These are phyloP conservation scores for Beauveria medogensis DNA, from an alignment of 2,329 filamentous ascomycete species.

Conservation along the genomic window DNA sequence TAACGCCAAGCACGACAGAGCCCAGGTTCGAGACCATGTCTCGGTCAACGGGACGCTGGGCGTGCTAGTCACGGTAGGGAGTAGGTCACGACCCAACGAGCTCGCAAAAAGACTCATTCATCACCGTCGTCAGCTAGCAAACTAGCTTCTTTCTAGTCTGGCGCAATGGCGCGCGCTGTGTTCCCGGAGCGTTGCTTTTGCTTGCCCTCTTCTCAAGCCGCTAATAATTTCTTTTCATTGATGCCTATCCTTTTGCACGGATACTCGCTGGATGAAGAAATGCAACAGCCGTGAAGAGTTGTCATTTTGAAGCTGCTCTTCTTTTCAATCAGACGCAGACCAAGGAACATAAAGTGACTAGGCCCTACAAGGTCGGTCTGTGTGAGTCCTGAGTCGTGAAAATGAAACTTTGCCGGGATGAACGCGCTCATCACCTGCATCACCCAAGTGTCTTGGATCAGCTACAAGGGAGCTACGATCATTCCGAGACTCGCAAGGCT, in stretches of 20 bases:
- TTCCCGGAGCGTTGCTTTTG: neutral
- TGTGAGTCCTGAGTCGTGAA: slow-evolving; percentile 1
- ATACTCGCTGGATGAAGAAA: neutral
- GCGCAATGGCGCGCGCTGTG: neutral
- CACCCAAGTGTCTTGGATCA: slow-evolving; percentile 6
- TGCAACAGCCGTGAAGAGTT: neutral
- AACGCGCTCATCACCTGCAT: neutral
- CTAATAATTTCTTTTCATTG: neutral
- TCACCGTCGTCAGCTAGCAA: neutral
- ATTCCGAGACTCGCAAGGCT: neutral
- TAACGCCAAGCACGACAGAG: neutral
- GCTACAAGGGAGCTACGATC: neutral
- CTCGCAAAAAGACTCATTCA: neutral
- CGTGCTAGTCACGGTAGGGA: neutral
- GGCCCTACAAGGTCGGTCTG: neutral
- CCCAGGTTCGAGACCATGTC: neutral
- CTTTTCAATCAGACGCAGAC: neutral
- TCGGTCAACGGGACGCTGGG: neutral
- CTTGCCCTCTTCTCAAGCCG: neutral
- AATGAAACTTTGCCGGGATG: neutral
- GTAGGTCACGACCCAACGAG: neutral
- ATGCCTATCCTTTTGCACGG: neutral
- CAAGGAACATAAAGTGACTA: neutral
- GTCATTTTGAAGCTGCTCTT: neutral
- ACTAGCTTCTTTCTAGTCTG: neutral